A percentile compares a stretch with the other conserved stretches of the same genome.
Conservation (phyloP, 2,329 filamentous ascomycete species). For the Colletotrichum somersetense region DNA sequence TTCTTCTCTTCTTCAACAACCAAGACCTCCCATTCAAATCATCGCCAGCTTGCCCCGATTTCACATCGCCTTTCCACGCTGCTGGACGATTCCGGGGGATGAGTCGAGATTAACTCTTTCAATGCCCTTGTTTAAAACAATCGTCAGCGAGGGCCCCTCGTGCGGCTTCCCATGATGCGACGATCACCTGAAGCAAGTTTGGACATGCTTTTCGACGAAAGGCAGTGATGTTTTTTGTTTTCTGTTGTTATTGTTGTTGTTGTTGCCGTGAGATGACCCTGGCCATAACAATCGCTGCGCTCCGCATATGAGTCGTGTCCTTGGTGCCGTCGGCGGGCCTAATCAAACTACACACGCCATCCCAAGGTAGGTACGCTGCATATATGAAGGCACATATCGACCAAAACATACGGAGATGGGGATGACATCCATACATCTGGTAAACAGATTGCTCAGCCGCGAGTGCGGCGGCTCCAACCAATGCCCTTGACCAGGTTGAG, state of each 20-base stretch:
- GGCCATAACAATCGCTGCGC: no score
- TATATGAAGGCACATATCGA: not conserved
- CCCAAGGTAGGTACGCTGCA: constrained; percentile 28
- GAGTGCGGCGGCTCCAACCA: constrained; percentile 30
- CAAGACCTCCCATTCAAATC: constrained; percentile 62
- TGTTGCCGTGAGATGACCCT: not conserved
- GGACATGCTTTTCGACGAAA: constrained; percentile 58
- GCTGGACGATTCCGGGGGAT: constrained; percentile 65
- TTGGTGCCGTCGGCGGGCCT: not conserved
- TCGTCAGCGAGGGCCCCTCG: constrained; percentile 75
- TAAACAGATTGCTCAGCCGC: constrained; percentile 43
- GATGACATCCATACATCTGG: constrained; percentile 42
- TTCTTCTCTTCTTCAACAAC: constrained; percentile 50
- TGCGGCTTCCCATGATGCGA: constrained; percentile 73
- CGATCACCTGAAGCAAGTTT: constrained; percentile 76
- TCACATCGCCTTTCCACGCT: constrained; percentile 50
- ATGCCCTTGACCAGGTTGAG: constrained; percentile 42
- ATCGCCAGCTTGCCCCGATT: constrained; percentile 52
- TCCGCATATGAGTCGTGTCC: not conserved
- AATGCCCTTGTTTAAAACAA: constrained; percentile 75
- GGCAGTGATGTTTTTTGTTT: constrained; percentile 1
- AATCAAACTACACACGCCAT: not conserved
- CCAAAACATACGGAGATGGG: constrained; percentile 11
- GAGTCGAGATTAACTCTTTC: constrained; percentile 68
- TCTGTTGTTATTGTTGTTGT: not conserved